A percentile compares a stretch with the other conserved stretches of the same genome.
Conservation (phyloP, 495 filamentous ascomycete genomes). For the Talaromyces ruber region DNA sequence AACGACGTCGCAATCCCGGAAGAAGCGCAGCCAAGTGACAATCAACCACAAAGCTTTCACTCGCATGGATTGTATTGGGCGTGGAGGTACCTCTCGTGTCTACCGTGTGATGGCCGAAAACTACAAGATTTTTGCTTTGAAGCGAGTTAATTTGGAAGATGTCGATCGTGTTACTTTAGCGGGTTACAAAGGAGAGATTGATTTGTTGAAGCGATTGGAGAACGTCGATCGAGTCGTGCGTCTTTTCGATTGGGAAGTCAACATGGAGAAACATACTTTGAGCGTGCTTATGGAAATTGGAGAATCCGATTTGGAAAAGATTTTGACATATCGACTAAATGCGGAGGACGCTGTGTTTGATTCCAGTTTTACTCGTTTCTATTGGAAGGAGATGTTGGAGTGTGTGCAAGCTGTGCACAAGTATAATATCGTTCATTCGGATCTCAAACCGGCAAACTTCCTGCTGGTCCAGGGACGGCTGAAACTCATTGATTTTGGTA, state of each 20-base stretch:
- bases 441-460: slow-evolving; percentile 93
- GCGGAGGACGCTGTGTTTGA: slow-evolving; percentile 72
- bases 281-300: slow-evolving; percentile 97
- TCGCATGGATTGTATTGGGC: slow-evolving; percentile 79
- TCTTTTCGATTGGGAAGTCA: slow-evolving; percentile 87
- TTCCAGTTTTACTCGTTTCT: slow-evolving; percentile 83
- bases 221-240: slow-evolving; percentile 84
- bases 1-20: slow-evolving; percentile 58
- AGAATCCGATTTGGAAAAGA: slow-evolving; percentile 86
- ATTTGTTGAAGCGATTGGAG: slow-evolving; percentile 71
- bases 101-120: slow-evolving; percentile 97
- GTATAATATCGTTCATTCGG: slow-evolving; percentile 87
- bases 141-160: slow-evolving; percentile 83
- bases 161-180: slow-evolving; percentile 74
- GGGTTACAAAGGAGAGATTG: slow-evolving; percentile 96
- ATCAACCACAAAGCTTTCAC: slow-evolving; percentile 91
- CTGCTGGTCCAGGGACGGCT: slow-evolving; percentile 76
- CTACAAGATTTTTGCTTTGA: slow-evolving; percentile 86
- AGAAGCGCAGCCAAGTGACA: slow-evolving; percentile 68
- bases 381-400: slow-evolving; percentile 99
- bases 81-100: slow-evolving; percentile 85
- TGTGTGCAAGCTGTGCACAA: slow-evolving; percentile 85
- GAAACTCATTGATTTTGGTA: slow-evolving; percentile 93
- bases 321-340: slow-evolving; percentile 65
- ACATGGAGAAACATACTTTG: slow-evolving; percentile 76